These are phyloP conservation scores for Syzygium aqueum DNA, from an alignment of 345 rosid species.

Conservation along the genomic window DNA sequence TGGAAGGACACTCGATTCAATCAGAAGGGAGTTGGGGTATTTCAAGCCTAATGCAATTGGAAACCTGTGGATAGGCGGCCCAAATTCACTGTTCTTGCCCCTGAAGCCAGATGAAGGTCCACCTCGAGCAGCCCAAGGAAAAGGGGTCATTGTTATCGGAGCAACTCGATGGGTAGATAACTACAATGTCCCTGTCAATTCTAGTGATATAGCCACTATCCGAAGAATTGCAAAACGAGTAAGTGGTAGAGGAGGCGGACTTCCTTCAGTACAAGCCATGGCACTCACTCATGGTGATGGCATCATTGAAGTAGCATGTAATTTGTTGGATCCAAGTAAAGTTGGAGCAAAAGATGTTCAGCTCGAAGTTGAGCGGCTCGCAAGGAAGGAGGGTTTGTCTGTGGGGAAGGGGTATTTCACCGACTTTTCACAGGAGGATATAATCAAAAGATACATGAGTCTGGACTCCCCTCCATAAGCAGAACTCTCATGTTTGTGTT, in stretches of 20 bases:
- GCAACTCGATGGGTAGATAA: conserved; percentile 77
- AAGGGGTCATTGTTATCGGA: conserved; percentile 67
- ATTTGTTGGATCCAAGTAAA: conserved; percentile 64
- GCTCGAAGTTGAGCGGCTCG: conserved; percentile 57
- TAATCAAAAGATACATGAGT: conserved; percentile 36
- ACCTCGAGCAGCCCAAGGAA: conserved; percentile 30
- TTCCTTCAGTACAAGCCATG: conserved; percentile 84
- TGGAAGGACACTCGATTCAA: conserved; percentile 61
- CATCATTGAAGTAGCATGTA: conserved; percentile 78
- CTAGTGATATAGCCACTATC: conserved; percentile 43
- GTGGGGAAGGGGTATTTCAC: conserved; percentile 83
- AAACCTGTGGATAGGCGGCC: conserved; percentile 65
- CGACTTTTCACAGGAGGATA: conserved; percentile 53
- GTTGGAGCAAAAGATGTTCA: conserved; percentile 76
- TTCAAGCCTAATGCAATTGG: conserved; percentile 68
- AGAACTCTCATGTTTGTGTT: neutral
- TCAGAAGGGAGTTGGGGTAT: conserved; percentile 81
- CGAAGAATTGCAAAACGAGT: conserved; percentile 51
- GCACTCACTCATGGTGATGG: conserved; percentile 60
- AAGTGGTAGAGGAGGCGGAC: conserved; percentile 84
- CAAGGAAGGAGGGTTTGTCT: conserved; percentile 39
- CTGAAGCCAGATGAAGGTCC: conserved; percentile 73
- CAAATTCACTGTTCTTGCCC: conserved; percentile 30
- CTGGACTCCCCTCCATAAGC: neutral
- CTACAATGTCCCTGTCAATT: conserved; percentile 69